phyloP scores from a whole-genome alignment of 371 early-diverging fungal genomes.

The Smittium mucronatum region DNA sequence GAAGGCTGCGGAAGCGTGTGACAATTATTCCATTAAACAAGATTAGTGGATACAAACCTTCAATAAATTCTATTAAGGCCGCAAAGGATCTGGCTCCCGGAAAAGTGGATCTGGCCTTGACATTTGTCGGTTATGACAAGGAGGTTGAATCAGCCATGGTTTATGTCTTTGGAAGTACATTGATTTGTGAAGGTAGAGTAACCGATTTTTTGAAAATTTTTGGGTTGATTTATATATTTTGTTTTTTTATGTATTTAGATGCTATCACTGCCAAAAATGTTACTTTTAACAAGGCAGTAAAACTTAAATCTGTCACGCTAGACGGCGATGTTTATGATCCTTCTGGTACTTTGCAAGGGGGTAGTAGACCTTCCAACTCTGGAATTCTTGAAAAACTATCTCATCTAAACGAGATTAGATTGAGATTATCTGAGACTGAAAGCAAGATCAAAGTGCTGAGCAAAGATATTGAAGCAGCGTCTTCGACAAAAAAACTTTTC shows the following conservation, averaged over 20 bases:
- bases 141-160: constrained; percentile 78
- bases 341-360: constrained; percentile 93
- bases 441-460: constrained; percentile 37
- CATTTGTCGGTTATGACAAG: constrained; percentile 64
- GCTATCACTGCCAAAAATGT: constrained; percentile 71
- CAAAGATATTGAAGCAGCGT: constrained; percentile 28
- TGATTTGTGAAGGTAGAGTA: constrained; percentile 54
- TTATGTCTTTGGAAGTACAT: constrained; percentile 88
- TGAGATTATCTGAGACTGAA: constrained; percentile 36
- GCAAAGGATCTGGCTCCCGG: constrained; percentile 71
- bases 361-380: constrained; percentile 61
- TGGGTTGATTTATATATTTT: not conserved
- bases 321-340: constrained; percentile 99
- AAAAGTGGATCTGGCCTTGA: constrained; percentile 68
- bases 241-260: constrained; percentile 35
- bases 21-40: constrained; percentile 97
- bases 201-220: not conserved
- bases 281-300: constrained; percentile 72
- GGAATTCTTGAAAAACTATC: constrained; percentile 66
- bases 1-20: constrained; percentile 66
- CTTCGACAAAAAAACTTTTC: constrained; percentile 35
- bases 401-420: constrained; percentile 42
- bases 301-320: constrained; percentile 79
- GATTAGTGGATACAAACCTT: constrained; percentile 53
- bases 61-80: constrained; percentile 41